Evolutionary conservation across 768 basidiomycete species (phyloP).

Genomic region (Melanogaster broomeanus): DNA sequence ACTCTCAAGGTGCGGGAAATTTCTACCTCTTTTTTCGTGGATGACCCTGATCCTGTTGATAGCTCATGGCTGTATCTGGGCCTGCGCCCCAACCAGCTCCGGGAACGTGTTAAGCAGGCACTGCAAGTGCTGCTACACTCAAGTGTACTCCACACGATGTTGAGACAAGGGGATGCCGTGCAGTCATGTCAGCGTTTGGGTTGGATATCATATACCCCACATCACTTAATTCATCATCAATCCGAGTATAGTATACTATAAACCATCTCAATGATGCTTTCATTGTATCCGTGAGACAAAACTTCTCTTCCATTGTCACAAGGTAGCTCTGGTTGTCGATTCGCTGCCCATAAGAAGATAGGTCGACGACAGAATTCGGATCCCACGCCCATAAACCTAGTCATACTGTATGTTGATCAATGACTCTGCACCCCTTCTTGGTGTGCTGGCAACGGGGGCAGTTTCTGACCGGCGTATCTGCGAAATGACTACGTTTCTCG

Average conservation of each 20-base stretch:
- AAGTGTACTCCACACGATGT: not conserved
- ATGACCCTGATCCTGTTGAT: constrained; percentile 11
- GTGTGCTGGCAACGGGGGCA: not conserved
- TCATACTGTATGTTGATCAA: no score
- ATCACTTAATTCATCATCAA: not conserved
- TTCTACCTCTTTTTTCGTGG: not conserved
- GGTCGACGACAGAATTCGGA: not conserved
- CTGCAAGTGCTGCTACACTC: not conserved
- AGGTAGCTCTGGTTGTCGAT: not conserved
- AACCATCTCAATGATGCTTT: not conserved
- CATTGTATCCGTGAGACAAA: not conserved
- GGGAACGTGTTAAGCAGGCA: constrained; percentile 26
- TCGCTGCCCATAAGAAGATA: not conserved
- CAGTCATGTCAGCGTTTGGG: not conserved
- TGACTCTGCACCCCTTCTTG: no score
- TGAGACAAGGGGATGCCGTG: not conserved
- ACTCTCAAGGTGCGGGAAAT: constrained; percentile 61
- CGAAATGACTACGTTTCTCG: constrained; percentile 6
- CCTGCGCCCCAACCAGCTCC: constrained; percentile 39
- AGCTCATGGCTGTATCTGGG: constrained; percentile 65
- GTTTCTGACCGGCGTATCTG: constrained; percentile 11
- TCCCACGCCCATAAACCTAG: no score
- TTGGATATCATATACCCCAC: not conserved
- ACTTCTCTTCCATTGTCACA: no score
- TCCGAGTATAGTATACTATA: not conserved